These are phyloP conservation scores for Coemansia umbellata DNA, from an alignment of 192 early-diverging fungal genomes.

Conservation along the genomic window DNA sequence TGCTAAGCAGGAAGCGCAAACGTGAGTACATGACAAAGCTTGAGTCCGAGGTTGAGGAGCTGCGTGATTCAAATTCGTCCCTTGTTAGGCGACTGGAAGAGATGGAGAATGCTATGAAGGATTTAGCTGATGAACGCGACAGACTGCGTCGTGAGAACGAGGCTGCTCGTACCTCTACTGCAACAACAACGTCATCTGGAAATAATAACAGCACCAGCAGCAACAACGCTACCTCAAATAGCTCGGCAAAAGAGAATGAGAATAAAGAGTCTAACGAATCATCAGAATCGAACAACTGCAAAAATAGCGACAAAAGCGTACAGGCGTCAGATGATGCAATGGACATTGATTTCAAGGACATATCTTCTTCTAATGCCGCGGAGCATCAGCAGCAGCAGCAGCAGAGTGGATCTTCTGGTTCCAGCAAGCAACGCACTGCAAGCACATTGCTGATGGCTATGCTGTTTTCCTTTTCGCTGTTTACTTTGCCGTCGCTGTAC, in stretches of 20 bases:
- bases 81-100: constrained; percentile 57
- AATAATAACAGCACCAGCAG: neutral
- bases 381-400: neutral
- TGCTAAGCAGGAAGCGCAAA: constrained; percentile 85
- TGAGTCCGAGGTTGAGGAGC: constrained; percentile 64
- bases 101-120: constrained; percentile 52
- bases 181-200: neutral
- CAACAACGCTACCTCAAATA: neutral
- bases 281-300: neutral
- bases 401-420: neutral
- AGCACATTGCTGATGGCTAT: constrained; percentile 59
- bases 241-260: neutral
- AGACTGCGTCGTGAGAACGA: constrained; percentile 36
- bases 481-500: constrained; percentile 64
- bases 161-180: constrained; percentile 8
- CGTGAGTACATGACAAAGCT: constrained; percentile 78
- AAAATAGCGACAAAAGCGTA: neutral
- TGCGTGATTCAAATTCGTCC: constrained; percentile 55
- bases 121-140: constrained; percentile 50
- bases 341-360: constrained; percentile 56
- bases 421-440: constrained; percentile 17
- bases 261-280: neutral
- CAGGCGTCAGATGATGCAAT: constrained; percentile 8
- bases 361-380: neutral
- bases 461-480: constrained; percentile 79